A percentile compares a stretch with the other conserved stretches of the same genome.
phyloP scores from a whole-genome alignment of 2,329 filamentous ascomycete genomes.

The Paradendryphiella salina region DNA sequence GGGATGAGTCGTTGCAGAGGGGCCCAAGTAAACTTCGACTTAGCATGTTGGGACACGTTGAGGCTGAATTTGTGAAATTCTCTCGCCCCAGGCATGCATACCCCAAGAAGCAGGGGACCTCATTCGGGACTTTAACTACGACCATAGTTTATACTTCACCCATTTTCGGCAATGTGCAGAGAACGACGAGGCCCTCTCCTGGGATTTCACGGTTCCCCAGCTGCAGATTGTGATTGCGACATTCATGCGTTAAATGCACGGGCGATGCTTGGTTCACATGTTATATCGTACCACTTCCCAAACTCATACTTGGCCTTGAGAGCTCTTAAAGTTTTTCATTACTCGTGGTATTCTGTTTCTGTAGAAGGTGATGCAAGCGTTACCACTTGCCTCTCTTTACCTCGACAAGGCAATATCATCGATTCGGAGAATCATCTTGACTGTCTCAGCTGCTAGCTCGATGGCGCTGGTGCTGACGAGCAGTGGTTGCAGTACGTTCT shows the following conservation, averaged over 20 bases:
- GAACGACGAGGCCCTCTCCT: slow-evolving; percentile 1
- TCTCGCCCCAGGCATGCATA: no score
- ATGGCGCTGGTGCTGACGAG: slow-evolving; percentile 97
- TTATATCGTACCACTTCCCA: not conserved
- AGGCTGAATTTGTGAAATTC: no score
- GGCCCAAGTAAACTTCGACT: no score
- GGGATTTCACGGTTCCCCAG: slow-evolving; percentile 7
- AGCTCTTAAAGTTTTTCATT: slow-evolving; percentile 18
- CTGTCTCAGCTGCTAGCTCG: slow-evolving; percentile 94
- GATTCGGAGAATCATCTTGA: slow-evolving; percentile 86
- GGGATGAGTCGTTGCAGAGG: no score
- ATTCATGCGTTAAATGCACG: slow-evolving; percentile 14
- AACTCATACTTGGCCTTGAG: not conserved
- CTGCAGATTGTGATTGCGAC: slow-evolving; percentile 8
- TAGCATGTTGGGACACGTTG: no score
- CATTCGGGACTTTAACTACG: no score
- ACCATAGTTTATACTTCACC: no score
- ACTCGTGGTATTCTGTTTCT: slow-evolving; percentile 19
- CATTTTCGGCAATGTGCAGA: slow-evolving; percentile 1
- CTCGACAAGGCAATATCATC: slow-evolving; percentile 64
- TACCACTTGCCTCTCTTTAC: slow-evolving; percentile 21
- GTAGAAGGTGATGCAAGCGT: not conserved
- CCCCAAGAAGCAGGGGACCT: no score
- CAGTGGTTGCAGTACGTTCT: slow-evolving; percentile 94
- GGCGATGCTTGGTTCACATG: slow-evolving; percentile 4